A percentile compares a stretch with the other conserved stretches of the same genome.
phyloP scores from a whole-genome alignment of 2,329 filamentous ascomycete genomes.

The Fusarium phyllophilum region DNA sequence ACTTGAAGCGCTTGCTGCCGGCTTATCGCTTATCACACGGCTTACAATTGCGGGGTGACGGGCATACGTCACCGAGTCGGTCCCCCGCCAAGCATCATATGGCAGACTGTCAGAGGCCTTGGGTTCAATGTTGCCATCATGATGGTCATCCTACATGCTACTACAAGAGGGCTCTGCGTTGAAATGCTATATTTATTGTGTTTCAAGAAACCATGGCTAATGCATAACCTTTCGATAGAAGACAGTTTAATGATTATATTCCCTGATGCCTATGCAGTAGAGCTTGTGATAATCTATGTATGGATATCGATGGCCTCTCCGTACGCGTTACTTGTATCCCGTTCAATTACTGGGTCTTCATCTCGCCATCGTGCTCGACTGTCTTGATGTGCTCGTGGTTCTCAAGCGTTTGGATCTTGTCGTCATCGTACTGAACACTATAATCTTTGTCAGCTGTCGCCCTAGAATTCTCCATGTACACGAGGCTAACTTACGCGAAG shows the following conservation, averaged over 20 bases:
- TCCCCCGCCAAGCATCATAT: slow-evolving; percentile 14
- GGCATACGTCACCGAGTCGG: slow-evolving; percentile 33
- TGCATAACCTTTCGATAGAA: not conserved
- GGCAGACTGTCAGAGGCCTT: not conserved
- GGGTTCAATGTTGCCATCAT: not conserved
- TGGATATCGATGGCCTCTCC: slow-evolving; percentile 5
- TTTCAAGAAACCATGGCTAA: not conserved
- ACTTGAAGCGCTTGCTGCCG: slow-evolving; percentile 23
- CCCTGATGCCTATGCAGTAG: slow-evolving; percentile 16
- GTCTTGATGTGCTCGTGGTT: slow-evolving; percentile 75
- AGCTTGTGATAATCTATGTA: slow-evolving; percentile 26
- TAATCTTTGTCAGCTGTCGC: not conserved
- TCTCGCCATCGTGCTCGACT: slow-evolving; percentile 78
- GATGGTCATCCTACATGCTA: not conserved
- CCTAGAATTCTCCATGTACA: not conserved
- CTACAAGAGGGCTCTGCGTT: not conserved
- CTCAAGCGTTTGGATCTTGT: slow-evolving; percentile 72
- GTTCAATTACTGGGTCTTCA: slow-evolving; percentile 73
- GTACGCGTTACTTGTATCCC: not conserved
- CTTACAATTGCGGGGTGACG: slow-evolving; percentile 20
- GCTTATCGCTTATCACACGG: slow-evolving; percentile 36
- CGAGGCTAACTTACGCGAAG: slow-evolving; percentile 76
- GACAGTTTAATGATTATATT: slow-evolving; percentile 9
- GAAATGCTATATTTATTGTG: not conserved
- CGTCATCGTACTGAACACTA: slow-evolving; percentile 79